Conservation (phyloP, 129 eudicot species). For the Helichrysum umbraculigerum region DNA sequence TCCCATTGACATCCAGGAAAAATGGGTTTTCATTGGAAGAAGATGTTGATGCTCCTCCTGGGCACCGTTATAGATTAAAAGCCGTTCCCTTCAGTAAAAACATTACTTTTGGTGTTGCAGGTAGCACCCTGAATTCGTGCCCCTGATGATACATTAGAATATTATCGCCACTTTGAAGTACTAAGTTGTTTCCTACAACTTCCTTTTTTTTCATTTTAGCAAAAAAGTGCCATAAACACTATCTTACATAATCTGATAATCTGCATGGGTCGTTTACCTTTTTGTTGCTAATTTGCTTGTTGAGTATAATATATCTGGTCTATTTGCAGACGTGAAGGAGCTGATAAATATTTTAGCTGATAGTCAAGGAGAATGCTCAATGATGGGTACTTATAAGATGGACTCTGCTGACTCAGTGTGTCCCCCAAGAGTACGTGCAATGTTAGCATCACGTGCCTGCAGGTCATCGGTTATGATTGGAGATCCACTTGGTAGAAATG, state of each 20-base stretch:
- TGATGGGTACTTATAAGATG: constrained; percentile 69
- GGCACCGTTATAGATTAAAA: constrained; percentile 67
- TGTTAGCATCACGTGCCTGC: constrained; percentile 99
- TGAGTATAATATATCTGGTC: not conserved
- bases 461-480: constrained; percentile 92
- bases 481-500: constrained; percentile 88
- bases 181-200: not conserved
- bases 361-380: constrained; percentile 86
- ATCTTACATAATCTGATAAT: not conserved
- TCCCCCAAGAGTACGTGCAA: constrained; percentile 94
- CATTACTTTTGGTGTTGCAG: constrained; percentile 85
- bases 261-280: not conserved
- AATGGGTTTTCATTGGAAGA: constrained; percentile 92
- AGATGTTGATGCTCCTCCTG: constrained; percentile 72
- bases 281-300: not conserved
- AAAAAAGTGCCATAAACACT: not conserved
- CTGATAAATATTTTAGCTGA: constrained; percentile 82
- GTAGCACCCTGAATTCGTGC: constrained; percentile 35
- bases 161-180: not conserved
- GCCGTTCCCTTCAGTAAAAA: constrained; percentile 98
- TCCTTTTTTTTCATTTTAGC: not conserved
- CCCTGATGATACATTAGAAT: not conserved
- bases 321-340: constrained; percentile 76
- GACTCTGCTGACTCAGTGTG: constrained; percentile 87
- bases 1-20: constrained; percentile 53